Conservation (phyloP, 176 grass and related monocot genomes). For the Eragrostis nindensis region DNA sequence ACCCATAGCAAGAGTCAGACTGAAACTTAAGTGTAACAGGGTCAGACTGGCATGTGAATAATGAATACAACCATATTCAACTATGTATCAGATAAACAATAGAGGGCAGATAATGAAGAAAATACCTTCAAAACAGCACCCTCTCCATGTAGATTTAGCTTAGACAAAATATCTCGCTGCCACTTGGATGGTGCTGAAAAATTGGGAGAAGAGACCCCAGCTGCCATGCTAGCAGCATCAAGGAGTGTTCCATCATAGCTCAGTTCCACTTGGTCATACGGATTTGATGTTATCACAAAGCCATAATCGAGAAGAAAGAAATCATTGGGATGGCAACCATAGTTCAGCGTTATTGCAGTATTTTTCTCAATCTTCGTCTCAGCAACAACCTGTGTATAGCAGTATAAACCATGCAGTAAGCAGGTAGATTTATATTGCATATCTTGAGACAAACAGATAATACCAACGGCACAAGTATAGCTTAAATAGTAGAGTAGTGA, state of each 20-base stretch:
- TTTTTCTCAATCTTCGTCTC: conserved; percentile 67
- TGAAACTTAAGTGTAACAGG: not conserved
- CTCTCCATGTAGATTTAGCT: conserved; percentile 78
- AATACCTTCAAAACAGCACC: conserved; percentile 68
- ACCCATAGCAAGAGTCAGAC: not conserved
- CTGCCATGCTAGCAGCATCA: conserved; percentile 89
- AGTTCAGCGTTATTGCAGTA: conserved; percentile 73
- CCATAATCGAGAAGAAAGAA: conserved; percentile 96
- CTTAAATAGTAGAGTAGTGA: not conserved
- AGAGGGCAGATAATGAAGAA: not conserved
- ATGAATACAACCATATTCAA: not conserved
- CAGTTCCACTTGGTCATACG: conserved; percentile 79
- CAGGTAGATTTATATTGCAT: conserved; percentile 1
- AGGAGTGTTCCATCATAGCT: conserved; percentile 89
- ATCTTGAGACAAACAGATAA: not conserved
- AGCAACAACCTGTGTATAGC: conserved; percentile 68
- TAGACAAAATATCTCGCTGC: conserved; percentile 77
- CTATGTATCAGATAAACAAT: conserved; percentile 17
- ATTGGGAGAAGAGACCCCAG: conserved; percentile 74
- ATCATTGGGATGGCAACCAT: conserved; percentile 91
- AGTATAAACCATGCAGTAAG: conserved; percentile 4
- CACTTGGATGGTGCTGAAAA: conserved; percentile 80
- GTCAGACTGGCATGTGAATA: not conserved
- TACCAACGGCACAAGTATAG: not conserved
- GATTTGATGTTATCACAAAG: conserved; percentile 85